Evolutionary conservation across 2,329 filamentous ascomycete species (phyloP).

Genomic region (Monosporascus sp.): DNA sequence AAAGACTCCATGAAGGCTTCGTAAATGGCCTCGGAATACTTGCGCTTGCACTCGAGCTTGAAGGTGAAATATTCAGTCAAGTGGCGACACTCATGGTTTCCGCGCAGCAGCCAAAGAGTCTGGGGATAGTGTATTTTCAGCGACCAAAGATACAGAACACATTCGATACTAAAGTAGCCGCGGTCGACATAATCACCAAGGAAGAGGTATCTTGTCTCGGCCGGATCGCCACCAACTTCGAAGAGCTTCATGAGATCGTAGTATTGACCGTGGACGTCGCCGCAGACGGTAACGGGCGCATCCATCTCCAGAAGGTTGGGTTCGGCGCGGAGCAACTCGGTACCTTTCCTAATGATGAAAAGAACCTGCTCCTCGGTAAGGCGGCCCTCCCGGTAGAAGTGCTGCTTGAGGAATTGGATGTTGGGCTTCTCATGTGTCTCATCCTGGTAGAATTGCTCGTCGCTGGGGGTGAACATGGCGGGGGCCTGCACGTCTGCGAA

Average conservation of each 20-base stretch:
- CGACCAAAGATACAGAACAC: slow-evolving; percentile 94
- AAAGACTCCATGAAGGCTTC: slow-evolving; percentile 99
- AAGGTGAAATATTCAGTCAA: slow-evolving; percentile 99
- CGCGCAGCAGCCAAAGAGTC: slow-evolving; percentile 91
- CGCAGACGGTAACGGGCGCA: slow-evolving; percentile 96
- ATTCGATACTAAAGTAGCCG: slow-evolving; percentile 99
- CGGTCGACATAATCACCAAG: slow-evolving; percentile 96
- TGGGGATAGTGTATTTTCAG: slow-evolving; percentile 99
- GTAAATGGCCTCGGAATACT: slow-evolving; percentile 93
- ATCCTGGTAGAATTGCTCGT: slow-evolving; percentile 91
- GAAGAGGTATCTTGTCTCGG: slow-evolving; percentile 95
- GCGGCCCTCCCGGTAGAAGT: slow-evolving; percentile 95
- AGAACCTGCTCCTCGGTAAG: slow-evolving; percentile 95
- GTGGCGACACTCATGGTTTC: slow-evolving; percentile 98
- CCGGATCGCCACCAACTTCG: slow-evolving; percentile 93
- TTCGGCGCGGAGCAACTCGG: slow-evolving; percentile 80
- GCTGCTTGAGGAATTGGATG: slow-evolving; percentile 91
- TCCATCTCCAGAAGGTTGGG: slow-evolving; percentile 99
- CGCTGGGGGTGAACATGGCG: slow-evolving; percentile 84
- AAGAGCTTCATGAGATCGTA: slow-evolving; percentile 99
- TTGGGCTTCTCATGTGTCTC: slow-evolving; percentile 83
- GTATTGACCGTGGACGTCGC: slow-evolving; percentile 97
- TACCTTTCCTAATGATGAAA: slow-evolving; percentile 87
- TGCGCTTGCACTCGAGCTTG: slow-evolving; percentile 99
- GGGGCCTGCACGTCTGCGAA: slow-evolving; percentile 89